Evolutionary conservation across 768 basidiomycete species (phyloP).

Genomic region (Rhodotorula sphaerocarpa): DNA sequence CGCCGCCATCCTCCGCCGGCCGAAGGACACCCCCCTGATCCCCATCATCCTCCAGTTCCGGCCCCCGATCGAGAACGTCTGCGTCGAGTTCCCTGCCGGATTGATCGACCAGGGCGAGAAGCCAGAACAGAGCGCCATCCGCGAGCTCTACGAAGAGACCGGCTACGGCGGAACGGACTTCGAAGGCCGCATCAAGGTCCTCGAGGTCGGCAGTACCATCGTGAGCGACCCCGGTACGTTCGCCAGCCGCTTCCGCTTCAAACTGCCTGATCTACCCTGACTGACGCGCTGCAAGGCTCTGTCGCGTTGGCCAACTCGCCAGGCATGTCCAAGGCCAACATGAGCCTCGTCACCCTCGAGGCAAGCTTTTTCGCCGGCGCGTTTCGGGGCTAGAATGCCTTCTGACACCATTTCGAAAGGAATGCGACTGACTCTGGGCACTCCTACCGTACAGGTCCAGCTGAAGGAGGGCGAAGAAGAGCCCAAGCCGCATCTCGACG

Average conservation of each 20-base stretch:
- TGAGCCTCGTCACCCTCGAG: conserved; percentile 68
- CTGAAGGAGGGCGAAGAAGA: conserved; percentile 50
- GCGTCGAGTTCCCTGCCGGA: conserved; percentile 57
- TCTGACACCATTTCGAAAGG: too few species aligned
- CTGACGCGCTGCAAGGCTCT: conserved; percentile 2
- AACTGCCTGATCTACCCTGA: neutral
- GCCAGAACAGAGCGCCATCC: conserved; percentile 66
- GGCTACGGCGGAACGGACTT: conserved; percentile 56
- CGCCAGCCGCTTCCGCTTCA: neutral
- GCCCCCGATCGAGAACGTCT: conserved; percentile 55
- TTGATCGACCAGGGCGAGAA: conserved; percentile 79
- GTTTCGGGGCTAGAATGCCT: neutral
- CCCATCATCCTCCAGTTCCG: conserved; percentile 75
- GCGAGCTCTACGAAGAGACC: conserved; percentile 89
- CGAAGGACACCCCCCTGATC: conserved; percentile 41
- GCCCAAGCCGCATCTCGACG: conserved; percentile 67
- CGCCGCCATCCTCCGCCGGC: conserved; percentile 63
- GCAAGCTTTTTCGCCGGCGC: neutral
- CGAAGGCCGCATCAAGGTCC: conserved; percentile 49
- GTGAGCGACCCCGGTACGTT: conserved; percentile 38
- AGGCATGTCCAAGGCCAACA: conserved; percentile 93
- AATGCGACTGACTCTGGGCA: neutral
- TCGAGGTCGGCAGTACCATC: conserved; percentile 53
- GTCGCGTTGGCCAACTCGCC: neutral
- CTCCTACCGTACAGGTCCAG: conserved; percentile 46